These are phyloP conservation scores for Rhamnella rubrinervis DNA, from an alignment of 331 rosid genomes.

Conservation along the genomic window DNA sequence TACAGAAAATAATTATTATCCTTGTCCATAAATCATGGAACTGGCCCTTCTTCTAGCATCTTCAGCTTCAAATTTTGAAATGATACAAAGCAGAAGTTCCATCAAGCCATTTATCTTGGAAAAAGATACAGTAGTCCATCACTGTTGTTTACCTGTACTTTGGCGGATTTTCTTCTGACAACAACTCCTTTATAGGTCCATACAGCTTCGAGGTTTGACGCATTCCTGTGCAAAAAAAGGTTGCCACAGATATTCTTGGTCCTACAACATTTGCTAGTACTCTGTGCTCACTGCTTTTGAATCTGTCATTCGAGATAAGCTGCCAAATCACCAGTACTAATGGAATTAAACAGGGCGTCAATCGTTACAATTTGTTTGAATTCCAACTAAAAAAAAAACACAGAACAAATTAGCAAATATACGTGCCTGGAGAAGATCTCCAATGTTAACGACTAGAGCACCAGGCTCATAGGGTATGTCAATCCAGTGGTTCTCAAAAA, in stretches of 20 bases:
- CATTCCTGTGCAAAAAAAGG: constrained; percentile 21
- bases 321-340: too few species aligned
- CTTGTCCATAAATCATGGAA: background rate
- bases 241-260: constrained; percentile 39
- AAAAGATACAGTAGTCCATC: constrained; percentile 17
- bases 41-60: background rate
- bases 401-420: background rate
- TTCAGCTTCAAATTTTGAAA: constrained; percentile 15
- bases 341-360: too few species aligned
- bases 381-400: background rate
- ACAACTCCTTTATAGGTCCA: constrained; percentile 49
- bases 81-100: constrained; percentile 6
- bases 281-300: constrained; percentile 23
- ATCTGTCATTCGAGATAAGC: constrained; percentile 29
- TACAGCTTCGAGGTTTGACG: constrained; percentile 15
- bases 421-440: constrained; percentile 41
- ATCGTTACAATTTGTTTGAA: too few species aligned
- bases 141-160: constrained; percentile 17
- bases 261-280: constrained; percentile 9
- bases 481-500: constrained; percentile 41
- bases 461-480: constrained; percentile 34
- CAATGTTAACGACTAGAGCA: constrained; percentile 36
- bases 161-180: constrained; percentile 39
- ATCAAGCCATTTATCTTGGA: constrained; percentile 1
- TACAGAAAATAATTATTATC: too few species aligned